Evolutionary conservation across 441 rosid genomes (phyloP), one percentile per base, ranked within the genome.

Genomic region (Sinapis alba): DNA sequence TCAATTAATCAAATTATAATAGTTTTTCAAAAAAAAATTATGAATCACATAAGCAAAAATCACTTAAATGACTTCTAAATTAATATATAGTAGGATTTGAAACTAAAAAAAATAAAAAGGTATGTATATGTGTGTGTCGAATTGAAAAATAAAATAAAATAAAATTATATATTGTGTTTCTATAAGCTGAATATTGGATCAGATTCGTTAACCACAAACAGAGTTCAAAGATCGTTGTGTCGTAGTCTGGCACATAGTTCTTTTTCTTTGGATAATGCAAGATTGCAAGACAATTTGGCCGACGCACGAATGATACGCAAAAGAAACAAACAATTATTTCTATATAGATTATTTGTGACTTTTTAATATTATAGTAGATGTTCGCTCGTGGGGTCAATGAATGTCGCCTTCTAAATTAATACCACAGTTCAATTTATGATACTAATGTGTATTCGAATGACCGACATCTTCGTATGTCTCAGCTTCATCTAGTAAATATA

Each of bases 381-480:
- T 4, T 53, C 20, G 0, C 24, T 72, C 47, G 32, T 56, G 58
- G 71, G 71, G 64, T 41, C 64, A 53, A 6, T 3, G 26, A 13
- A 54, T 7, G 64, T 72, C 54, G 10, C 7, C 54, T 54, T 63
- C 32, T 30, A 38, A n/a, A n/a, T 38, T 36, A 3, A 24, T 23
- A 41, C 59, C 8, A 36, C 47, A 27, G 3, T 36, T 56, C 24
- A 56, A 5, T 5, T 18, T 64, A 63, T 27, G 7, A 27, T 27
- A 27, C 3, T 27, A 4, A 27, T 24, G 12, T 32, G 6, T 21
- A 51, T 36, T 43, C 2, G 24, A 36, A 56, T 73, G 65, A 15
- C 77, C 77, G 77, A 73, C 77, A 73, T 73, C 77, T 65, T 65
- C 65, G 71, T 65, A 64, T 18, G 15, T 11, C 16, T 23, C 59